Evolutionary conservation across 148 eudicot species (phyloP).

Genomic region (Arbutus unedo): DNA sequence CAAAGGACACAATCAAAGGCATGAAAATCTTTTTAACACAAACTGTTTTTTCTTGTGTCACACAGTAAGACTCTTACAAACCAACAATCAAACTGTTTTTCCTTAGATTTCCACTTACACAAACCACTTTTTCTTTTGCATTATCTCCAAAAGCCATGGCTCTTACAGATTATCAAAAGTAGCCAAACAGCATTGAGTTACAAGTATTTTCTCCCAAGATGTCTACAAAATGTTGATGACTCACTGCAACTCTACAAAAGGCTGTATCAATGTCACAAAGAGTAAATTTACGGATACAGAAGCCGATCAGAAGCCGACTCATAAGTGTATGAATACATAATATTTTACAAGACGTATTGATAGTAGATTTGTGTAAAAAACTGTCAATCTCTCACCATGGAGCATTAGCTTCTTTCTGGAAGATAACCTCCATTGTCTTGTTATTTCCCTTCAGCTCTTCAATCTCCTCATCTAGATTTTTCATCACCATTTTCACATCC

Average conservation of each 20-base stretch:
- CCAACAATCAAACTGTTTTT: neutral
- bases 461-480: slow-evolving; percentile 23
- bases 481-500: slow-evolving; percentile 17
- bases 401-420: slow-evolving; percentile 29
- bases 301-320: neutral
- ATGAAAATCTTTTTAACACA: too few species aligned
- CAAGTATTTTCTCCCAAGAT: neutral
- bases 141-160: neutral
- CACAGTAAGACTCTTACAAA: too few species aligned
- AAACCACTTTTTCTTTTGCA: neutral
- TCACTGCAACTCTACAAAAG: neutral
- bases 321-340: neutral
- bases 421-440: slow-evolving; percentile 16
- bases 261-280: neutral
- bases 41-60: too few species aligned
- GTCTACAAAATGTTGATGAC: neutral
- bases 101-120: neutral
- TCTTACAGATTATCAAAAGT: neutral
- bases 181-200: slow-evolving; percentile 4
- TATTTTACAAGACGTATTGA: neutral
- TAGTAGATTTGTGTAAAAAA: neutral
- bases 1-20: too few species aligned
- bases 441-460: slow-evolving; percentile 16
- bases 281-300: neutral
- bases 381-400: slow-evolving; percentile 20